Base-by-base conservation (phyloP, 1,284 basidiomycete genomes). In the Bondarzewia mesenterica region DNA sequence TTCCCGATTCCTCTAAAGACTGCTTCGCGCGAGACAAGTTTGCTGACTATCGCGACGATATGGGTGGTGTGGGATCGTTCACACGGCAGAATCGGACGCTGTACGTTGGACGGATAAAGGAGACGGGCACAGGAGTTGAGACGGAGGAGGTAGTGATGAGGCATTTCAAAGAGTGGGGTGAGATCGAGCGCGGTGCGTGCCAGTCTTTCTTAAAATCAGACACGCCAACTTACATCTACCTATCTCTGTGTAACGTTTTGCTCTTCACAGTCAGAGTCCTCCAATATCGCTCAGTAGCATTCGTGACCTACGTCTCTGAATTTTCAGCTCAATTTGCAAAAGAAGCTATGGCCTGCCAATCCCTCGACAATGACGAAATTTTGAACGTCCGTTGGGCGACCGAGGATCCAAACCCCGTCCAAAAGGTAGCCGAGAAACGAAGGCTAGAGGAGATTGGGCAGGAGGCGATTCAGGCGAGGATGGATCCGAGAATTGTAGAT, bases 331-430 rank as follows among this genome's bases (percentile, higher is more conserved):
- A 96, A 61, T 99, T 99, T 63, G 96, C 95, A 15, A 98, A 98
- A 63, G 96, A 99, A 67, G 83, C 96, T 1, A 99, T 99, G 96
- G 91, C 93, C 39, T 93, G 94, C 66, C 96, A 99, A 68, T 95
- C 92, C 21, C 74, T 99, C 56, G 95, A 99, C 66, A 91, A 94
- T 60, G 91, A 97, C 65, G 96, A 99, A 66, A 93, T 98, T 56
- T 78, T 99, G 54, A 99, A 99, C 66, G 92, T 97, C 40, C 84
- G 93, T 47, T 97, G 93, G 93, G 93, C 93, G 39, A 96, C 93
- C 0, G 93, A 95, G 63, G 93, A 97, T 63, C 93, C 93, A 2
- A 96, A 97, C 63, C 93, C 93, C 0, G 82, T 81, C 0, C 82
- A 85, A 49, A 93, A 93, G 60, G 80, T 87, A 5, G 78, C 80